These are phyloP conservation scores for Aspergillus pseudonomiae DNA, from an alignment of 2,329 filamentous ascomycete species.

Conservation along the genomic window DNA sequence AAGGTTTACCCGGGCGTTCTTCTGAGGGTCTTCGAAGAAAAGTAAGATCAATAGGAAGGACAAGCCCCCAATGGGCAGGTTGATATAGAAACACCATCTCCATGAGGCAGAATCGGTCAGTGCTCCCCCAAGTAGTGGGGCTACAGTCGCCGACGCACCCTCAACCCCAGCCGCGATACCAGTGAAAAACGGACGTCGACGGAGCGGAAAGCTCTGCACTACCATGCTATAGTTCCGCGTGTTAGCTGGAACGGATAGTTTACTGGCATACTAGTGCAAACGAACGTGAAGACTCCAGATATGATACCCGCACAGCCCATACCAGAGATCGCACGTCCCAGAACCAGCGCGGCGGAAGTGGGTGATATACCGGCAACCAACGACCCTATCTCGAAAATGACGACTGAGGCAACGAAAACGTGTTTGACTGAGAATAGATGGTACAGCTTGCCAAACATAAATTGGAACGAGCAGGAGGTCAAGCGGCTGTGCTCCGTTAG, in stretches of 20 bases:
- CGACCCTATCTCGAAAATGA: conserved; percentile 9
- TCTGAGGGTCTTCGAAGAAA: conserved; percentile 46
- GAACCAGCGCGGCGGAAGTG: conserved; percentile 1
- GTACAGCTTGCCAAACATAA: conserved; percentile 12
- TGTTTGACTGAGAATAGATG: conserved; percentile 7
- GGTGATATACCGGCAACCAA: conserved; percentile 6
- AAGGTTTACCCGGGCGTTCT: conserved; percentile 31
- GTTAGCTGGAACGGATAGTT: background rate
- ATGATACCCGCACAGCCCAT: conserved; percentile 11
- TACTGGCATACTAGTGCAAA: background rate
- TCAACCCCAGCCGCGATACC: background rate
- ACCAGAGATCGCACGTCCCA: conserved; percentile 9
- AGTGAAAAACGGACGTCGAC: background rate
- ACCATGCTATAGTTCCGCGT: background rate
- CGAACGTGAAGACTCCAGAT: conserved; percentile 5
- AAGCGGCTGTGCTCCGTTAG: conserved; percentile 3
- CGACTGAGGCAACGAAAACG: conserved; percentile 4
- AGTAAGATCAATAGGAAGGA: conserved; percentile 51
- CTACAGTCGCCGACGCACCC: conserved; percentile 1
- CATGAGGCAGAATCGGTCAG: conserved; percentile 10
- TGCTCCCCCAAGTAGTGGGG: conserved; percentile 6
- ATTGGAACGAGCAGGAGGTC: conserved; percentile 8
- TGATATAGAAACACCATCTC: conserved; percentile 42
- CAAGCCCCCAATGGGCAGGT: conserved; percentile 42
- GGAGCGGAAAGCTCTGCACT: conserved; percentile 3